A percentile compares a stretch with the other conserved stretches of the same genome.
phyloP scores from a whole-genome alignment of 2,329 filamentous ascomycete genomes.

The Knoxdaviesia proteae region DNA sequence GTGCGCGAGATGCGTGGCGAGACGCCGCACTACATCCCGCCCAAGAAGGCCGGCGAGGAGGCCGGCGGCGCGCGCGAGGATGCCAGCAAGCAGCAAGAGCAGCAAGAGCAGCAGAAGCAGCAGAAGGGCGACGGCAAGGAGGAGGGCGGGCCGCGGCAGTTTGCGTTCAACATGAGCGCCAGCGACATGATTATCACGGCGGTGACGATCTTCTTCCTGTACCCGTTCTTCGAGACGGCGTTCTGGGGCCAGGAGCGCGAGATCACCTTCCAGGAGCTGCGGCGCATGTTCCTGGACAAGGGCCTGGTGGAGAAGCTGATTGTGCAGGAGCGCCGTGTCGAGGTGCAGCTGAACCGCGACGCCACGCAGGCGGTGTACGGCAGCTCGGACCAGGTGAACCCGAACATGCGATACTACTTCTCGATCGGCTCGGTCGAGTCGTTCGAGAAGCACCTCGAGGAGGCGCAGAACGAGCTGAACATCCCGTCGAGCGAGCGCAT shows the following conservation, averaged over 20 bases:
- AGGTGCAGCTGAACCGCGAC: slow-evolving; percentile 61
- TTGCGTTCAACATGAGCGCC: slow-evolving; percentile 14
- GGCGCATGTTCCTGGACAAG: slow-evolving; percentile 84
- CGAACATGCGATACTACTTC: slow-evolving; percentile 71
- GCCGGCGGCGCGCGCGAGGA: slow-evolving; percentile 4
- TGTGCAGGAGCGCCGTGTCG: slow-evolving; percentile 51
- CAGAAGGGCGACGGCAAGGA: slow-evolving; percentile 13
- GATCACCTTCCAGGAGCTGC: slow-evolving; percentile 96
- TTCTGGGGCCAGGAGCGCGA: slow-evolving; percentile 32
- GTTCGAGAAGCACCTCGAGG: slow-evolving; percentile 75
- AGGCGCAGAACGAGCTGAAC: slow-evolving; percentile 68
- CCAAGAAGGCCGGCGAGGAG: slow-evolving; percentile 4
- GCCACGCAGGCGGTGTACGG: slow-evolving; percentile 51
- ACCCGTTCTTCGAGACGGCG: slow-evolving; percentile 19
- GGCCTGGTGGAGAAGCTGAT: slow-evolving; percentile 87
- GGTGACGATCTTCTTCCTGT: slow-evolving; percentile 17
- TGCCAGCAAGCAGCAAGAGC: slow-evolving; percentile 3
- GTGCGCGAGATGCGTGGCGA: slow-evolving; percentile 1
- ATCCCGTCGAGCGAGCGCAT: slow-evolving; percentile 81
- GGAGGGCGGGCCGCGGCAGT: slow-evolving; percentile 11
- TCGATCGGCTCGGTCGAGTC: slow-evolving; percentile 85
- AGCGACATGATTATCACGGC: slow-evolving; percentile 34
- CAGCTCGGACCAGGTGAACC: slow-evolving; percentile 44
- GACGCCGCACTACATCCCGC: background rate
- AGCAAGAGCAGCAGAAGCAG: slow-evolving; percentile 3